These are phyloP conservation scores for Cryptococcus maquisensis DNA, from an alignment of 1,284 basidiomycete species.

Conservation along the genomic window DNA sequence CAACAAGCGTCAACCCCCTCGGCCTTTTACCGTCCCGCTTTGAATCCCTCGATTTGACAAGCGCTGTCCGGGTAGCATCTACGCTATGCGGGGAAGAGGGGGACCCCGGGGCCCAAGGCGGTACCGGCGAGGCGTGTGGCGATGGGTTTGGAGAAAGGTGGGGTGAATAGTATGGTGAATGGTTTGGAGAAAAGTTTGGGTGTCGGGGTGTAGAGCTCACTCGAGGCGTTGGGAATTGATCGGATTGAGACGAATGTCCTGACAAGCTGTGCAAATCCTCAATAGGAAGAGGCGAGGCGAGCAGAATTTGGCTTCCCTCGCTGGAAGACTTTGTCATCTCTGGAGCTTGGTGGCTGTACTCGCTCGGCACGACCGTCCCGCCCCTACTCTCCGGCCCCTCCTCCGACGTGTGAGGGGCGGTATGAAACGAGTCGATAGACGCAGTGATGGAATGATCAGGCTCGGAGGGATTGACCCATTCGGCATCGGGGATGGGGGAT, in stretches of 20 bases:
- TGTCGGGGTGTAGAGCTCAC: not conserved
- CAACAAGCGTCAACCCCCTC: slow-evolving; percentile 32
- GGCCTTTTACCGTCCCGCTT: slow-evolving; percentile 16
- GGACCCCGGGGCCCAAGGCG: slow-evolving; percentile 21
- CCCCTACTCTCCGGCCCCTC: too few relatives aligned
- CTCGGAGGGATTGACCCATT: too few relatives aligned
- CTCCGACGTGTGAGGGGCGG: too few relatives aligned
- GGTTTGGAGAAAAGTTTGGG: not conserved
- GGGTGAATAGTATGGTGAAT: not conserved
- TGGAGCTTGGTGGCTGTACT: too few relatives aligned
- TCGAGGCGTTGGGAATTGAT: too few relatives aligned
- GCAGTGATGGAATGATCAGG: too few relatives aligned
- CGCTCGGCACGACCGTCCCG: too few relatives aligned
- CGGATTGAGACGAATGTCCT: too few relatives aligned
- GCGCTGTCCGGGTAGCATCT: slow-evolving; percentile 29
- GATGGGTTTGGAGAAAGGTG: not conserved
- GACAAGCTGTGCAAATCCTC: not conserved
- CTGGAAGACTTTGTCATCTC: not conserved
- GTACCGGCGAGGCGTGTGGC: not conserved
- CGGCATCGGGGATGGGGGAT: too few relatives aligned
- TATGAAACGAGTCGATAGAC: too few relatives aligned
- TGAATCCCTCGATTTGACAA: slow-evolving; percentile 11
- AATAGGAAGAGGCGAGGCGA: slow-evolving; percentile 11
- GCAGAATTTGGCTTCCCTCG: slow-evolving; percentile 4
- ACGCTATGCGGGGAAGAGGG: slow-evolving; percentile 35